Evolutionary conservation across 805 yeast genomes (phyloP).

Genomic region (Starmerella bombicola): DNA sequence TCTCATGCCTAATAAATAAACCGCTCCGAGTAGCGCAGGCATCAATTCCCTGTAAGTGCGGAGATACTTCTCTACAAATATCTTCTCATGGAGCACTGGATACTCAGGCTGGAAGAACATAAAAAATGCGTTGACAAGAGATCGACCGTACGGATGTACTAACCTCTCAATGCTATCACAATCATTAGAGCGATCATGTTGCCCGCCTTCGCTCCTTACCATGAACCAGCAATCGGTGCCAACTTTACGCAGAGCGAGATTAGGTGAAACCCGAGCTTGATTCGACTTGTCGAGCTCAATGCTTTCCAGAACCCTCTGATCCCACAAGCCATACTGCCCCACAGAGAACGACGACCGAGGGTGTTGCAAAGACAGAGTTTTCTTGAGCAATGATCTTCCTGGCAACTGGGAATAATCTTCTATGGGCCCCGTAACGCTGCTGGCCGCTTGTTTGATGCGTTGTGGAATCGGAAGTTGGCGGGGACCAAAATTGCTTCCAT

Average conservation of each 20-base stretch:
- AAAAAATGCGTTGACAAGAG: constrained; percentile 56
- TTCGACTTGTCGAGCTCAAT: constrained; percentile 59
- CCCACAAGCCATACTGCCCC: constrained; percentile 81
- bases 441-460: constrained; percentile 4
- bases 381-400: constrained; percentile 51
- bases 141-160: constrained; percentile 86
- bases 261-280: constrained; percentile 60
- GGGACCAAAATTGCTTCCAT: not conserved
- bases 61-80: constrained; percentile 79
- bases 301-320: constrained; percentile 51
- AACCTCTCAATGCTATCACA: constrained; percentile 74
- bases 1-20: constrained; percentile 74
- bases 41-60: constrained; percentile 85
- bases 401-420: constrained; percentile 55
- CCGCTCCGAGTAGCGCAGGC: constrained; percentile 83
- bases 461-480: constrained; percentile 11
- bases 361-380: constrained; percentile 63
- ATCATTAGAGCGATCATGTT: constrained; percentile 59
- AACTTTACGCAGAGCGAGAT: constrained; percentile 64
- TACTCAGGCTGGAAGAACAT: constrained; percentile 80
- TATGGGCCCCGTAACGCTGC: constrained; percentile 34
- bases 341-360: constrained; percentile 83
- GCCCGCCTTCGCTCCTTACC: constrained; percentile 56
- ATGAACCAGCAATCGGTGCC: constrained; percentile 65
- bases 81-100: constrained; percentile 83